These are phyloP conservation scores for Neurospora africana DNA, from an alignment of 495 filamentous ascomycete genomes.

Conservation along the genomic window DNA sequence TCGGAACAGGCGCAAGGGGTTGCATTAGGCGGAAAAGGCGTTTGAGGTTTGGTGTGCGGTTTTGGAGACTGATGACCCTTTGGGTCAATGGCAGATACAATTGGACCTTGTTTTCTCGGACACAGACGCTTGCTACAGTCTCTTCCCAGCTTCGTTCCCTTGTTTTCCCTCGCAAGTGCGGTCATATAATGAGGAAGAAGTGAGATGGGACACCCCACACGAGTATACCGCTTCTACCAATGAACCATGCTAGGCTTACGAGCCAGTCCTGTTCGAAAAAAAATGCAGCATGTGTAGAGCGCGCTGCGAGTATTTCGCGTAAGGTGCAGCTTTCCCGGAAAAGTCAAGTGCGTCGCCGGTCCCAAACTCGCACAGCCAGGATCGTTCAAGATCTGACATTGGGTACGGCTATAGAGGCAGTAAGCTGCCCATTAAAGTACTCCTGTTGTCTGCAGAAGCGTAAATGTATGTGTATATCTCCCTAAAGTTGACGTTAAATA, in stretches of 20 bases:
- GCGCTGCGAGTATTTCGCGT: no score
- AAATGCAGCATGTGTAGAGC: no score
- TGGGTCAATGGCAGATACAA: not conserved
- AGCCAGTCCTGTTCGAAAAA: no score
- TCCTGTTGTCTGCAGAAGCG: not conserved
- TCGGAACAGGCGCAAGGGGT: not conserved
- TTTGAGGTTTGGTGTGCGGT: not conserved
- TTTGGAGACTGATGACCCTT: not conserved
- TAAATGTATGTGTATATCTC: not conserved
- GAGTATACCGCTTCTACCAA: not conserved
- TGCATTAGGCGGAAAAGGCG: not conserved
- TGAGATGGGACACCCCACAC: not conserved
- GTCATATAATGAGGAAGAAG: not conserved
- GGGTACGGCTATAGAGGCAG: not conserved
- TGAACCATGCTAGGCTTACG: no score
- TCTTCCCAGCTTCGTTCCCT: not conserved
- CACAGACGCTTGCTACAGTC: not conserved
- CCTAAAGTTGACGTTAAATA: not conserved
- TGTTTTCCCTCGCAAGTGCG: not conserved
- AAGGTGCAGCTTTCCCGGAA: no score
- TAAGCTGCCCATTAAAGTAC: not conserved
- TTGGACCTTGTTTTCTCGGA: not conserved
- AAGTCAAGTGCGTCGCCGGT: not conserved
- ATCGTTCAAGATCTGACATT: not conserved
- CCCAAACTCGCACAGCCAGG: not conserved